Base-by-base conservation (phyloP, 352 stramenopile species). In the Globisporangium abappressorium region DNA sequence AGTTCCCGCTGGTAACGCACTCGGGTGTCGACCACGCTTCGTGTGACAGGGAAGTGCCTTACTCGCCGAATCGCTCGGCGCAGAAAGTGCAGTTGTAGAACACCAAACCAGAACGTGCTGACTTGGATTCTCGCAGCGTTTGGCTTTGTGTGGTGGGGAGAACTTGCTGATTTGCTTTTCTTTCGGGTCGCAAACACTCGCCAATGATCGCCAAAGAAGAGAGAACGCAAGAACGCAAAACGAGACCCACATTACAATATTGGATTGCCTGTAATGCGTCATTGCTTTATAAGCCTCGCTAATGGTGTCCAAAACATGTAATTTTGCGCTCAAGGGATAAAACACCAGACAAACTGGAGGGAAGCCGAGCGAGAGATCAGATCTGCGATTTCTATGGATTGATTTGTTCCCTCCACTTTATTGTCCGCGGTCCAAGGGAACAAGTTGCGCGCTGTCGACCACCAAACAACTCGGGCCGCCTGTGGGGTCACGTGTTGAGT, bases 381-480 rank as follows among this genome's bases (percentile, higher is more conserved):
- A 46, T 20, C 12, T 8, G 38, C 3, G 14, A 33, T 49, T 62
- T 47, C 56, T 49, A 62, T 62, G 56, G 33, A 18, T 61, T 33
- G 56, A 38, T 22, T 9, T 33, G 56, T 15, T 61, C 56, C 56
- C 56, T 61, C 33, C 38, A 20, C 38, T 43, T 28, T 22, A 62
- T n/a, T 62, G 56, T 62, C 56, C 56, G 20, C 56, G 33, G 56
- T 62, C 33, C 33, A 34, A 62, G 56, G 56, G 56, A 62, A 62
- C 56, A 14, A 22, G 18, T 22, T n/a, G 18, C 43, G 43, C 43
- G 43, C 43, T 51, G 43, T 51, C 43, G 43, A 51, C 43, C 43
- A 51, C 22, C 43, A 24, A 51, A 51, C 43, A 43, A 43, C 34
- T 38, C 1, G 38, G 15, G 36, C 36, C 5, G 30, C 30, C 34